Base-by-base conservation (phyloP, 1,284 basidiomycete genomes). In the Irpex sp. region DNA sequence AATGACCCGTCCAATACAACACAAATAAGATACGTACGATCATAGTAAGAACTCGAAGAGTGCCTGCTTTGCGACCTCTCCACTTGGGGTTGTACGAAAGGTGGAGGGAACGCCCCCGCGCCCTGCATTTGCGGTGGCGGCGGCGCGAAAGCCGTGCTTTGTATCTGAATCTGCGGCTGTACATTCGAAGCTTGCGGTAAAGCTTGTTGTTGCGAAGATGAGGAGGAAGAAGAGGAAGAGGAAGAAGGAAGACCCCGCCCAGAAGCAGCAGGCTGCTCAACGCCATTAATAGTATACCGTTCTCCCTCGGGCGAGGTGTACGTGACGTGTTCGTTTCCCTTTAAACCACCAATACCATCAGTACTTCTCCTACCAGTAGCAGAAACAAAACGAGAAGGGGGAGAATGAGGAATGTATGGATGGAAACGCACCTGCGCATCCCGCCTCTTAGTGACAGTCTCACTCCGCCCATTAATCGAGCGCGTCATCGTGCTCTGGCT, bases 311-410 rank as follows among this genome's bases (percentile, higher is more conserved):
- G 83, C 64, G 82, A 84, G 4, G 80, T 85, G 58, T 84, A 83
- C 2, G 82, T 86, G 51, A 88, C 77, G 71, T 91, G 87, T 68
- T 89, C 87, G 66, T 89, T 91, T 3, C 91, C 90, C 89, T 92
- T 63, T 4, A 26, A 26, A 26, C 26, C 26, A 26, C 26, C 26
- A 26, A 26, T 26, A 26, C 21, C 21, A 26, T 26, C 21, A 26
- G 21, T 26, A 26, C 21, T 26, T 26, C 21, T 26, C 21, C 21
- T 26, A 26, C 21, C 37, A 6, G 62, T 62, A n/a, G n/a, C n/a
- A n/a, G n/a, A n/a, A 3, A 26, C 3, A 26, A 26, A 26, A 1
- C 21, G 21, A 26, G 21, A 26, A 26, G 21, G 21, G 21, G 21
- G 1, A 26, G 21, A 26, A 26, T 3, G 21, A 26, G 21, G 21